Base-by-base conservation (phyloP, 2,329 filamentous ascomycete species). In the Ophiostoma montium region DNA sequence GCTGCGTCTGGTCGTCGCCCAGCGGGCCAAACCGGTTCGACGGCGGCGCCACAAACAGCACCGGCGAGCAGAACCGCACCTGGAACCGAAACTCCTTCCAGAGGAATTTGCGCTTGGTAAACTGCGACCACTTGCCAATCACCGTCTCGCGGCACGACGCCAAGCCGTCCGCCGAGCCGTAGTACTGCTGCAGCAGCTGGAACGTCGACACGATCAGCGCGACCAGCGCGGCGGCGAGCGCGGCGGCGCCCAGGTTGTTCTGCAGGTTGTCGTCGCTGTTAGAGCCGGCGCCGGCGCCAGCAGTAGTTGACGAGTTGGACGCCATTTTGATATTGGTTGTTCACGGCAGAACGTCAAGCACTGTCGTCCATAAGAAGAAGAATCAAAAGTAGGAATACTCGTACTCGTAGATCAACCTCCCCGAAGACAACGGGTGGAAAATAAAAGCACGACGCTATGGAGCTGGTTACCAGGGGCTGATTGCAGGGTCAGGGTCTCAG, bases 131-230 rank as follows among this genome's bases (percentile, higher is more conserved):
- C 16, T 60, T 58, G 0, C 71, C 70, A 59, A 72, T 71, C 44
- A 72, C 67, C 46, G 67, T 67, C 46, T 67, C 61, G 53, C 64
- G 67, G 56, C 70, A 73, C 38, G 67, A 66, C 2, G 67, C 61
- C 52, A 70, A 72, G n/a, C 71, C 70, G 16, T 64, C 62, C 0
- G 71, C 69, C 7, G 71, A 72, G 1, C 69, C 63, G 21, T 65
- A 69, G 60, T 73, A 74, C 51, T 74, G 70, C 53, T 74, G 70
- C 38, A 70, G 57, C 4, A 71, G 67, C 54, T 74, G 71, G 52
- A 72, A 63, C 10, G 67, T 57, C 1, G 70, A 67, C 1, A 68
- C 67, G 13, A 63, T 49, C 8, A 74, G 57, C n/a, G 71, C 70
- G 5, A 72, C 59, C 8, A 72, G 56, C 5, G 70, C 72, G 35